Base-by-base conservation (phyloP, 371 early-diverging fungal genomes). In the Rhizopus stolonifer region DNA sequence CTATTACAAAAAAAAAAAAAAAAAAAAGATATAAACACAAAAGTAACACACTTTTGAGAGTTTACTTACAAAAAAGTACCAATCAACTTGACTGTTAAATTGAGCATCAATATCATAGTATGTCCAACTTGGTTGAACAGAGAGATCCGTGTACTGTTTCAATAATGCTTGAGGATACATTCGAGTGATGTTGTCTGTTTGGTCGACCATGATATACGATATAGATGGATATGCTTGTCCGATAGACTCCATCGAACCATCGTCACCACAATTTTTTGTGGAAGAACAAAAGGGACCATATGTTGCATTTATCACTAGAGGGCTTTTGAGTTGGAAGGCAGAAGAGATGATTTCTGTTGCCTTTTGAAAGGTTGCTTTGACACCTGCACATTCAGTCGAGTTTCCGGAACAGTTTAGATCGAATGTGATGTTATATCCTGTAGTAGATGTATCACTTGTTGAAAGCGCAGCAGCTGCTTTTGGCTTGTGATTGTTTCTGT, bases 91-190 rank as follows among this genome's bases (percentile, higher is more conserved):
- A 6, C 76, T 69, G 50, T 86, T 86, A 54, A 88, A 88, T 49
- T 79, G 66, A 2, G 85, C 85, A 17, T 72, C 56, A 33, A 88
- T 86, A 52, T 88, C 86, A 39, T 64, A 70, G 8, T 49, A 14
- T 19, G 38, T 34, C 73, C 73, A 77, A 13, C 49, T 33, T 4
- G 73, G 71, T 11, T 56, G 46, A 0, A 59, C 25, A 36, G 48
- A 40, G 45, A 81, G 49, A 25, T 66, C 1, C 48, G 62, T 58
- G 15, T 72, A 68, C 39, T 88, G 87, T 52, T 86, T 86, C 10
- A 84, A 60, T 18, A 86, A 47, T 21, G 83, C 75, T 56, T 88
- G 89, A 23, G 89, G 85, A 56, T 86, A 86, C 60, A 85, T 73
- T 31, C 80, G 46, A 2, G 62, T 68, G 43, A 61, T 68, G 29